These are phyloP conservation scores for Aspergillus panamensis DNA, from an alignment of 495 filamentous ascomycete genomes.

Conservation along the genomic window DNA sequence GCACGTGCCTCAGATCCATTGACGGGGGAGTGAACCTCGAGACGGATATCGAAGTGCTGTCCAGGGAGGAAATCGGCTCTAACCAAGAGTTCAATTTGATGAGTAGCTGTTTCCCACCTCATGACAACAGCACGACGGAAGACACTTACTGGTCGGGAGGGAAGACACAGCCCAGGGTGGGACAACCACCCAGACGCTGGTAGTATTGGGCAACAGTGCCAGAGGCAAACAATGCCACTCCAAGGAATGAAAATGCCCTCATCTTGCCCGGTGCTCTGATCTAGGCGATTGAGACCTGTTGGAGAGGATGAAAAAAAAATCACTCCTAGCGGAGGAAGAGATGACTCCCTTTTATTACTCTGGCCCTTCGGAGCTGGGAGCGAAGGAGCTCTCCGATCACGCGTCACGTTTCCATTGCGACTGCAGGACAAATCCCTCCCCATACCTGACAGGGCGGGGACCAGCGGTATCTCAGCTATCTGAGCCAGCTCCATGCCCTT, in stretches of 20 bases:
- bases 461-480: background rate
- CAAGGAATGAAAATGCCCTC: constrained; percentile 22
- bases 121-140: background rate
- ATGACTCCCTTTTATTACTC: constrained; percentile 5
- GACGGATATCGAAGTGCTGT: constrained; percentile 70
- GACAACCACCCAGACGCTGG: constrained; percentile 67
- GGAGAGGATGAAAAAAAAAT: constrained; percentile 7
- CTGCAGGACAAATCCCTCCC: background rate
- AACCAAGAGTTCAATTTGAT: background rate
- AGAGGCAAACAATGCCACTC: constrained; percentile 23
- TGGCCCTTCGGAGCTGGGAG: background rate
- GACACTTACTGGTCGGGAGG: constrained; percentile 64
- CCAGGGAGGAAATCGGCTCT: constrained; percentile 67
- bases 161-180: constrained; percentile 67
- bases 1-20: constrained; percentile 69
- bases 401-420: constrained; percentile 1
- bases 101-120: background rate
- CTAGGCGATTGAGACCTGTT: constrained; percentile 8
- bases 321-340: background rate
- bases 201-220: constrained; percentile 56
- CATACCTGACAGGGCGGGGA: background rate
- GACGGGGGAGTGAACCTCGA: constrained; percentile 71
- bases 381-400: constrained; percentile 10
- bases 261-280: constrained; percentile 21
- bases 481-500: constrained; percentile 1